Conservation (phyloP, 2,329 filamentous ascomycete species). For the Paecilomyces fulvus region DNA sequence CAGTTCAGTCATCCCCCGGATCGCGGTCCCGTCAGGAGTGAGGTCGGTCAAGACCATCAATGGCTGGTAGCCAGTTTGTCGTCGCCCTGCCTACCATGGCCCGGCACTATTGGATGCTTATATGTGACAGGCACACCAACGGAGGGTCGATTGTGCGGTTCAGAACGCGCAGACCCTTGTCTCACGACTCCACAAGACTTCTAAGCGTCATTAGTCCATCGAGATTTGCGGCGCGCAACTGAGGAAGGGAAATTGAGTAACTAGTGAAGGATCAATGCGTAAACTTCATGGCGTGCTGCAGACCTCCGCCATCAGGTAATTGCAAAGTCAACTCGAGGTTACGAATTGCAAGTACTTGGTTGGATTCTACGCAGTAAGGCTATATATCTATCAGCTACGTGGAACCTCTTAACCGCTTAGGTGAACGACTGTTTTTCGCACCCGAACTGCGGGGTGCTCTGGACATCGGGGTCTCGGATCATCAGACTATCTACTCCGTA, state of each 20-base stretch:
- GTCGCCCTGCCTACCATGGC: background rate
- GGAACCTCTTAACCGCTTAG: background rate
- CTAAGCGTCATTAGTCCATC: background rate
- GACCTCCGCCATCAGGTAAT: background rate
- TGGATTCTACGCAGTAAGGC: background rate
- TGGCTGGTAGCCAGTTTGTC: background rate
- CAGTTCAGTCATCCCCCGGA: background rate
- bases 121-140: background rate
- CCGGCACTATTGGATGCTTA: background rate
- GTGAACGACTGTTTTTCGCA: background rate
- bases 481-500: background rate
- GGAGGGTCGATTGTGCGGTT: background rate
- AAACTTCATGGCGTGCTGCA: background rate
- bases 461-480: background rate
- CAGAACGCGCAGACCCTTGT: background rate
- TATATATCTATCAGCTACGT: background rate
- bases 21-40: background rate
- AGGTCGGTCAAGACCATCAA: background rate
- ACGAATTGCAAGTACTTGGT: background rate
- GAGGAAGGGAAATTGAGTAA: background rate
- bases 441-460: background rate
- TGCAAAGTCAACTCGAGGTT: background rate
- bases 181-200: background rate
- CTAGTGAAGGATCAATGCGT: background rate
- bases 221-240: background rate